These are phyloP conservation scores for Mortierella sp. DNA, from an alignment of 371 early-diverging fungal genomes.

Conservation along the genomic window DNA sequence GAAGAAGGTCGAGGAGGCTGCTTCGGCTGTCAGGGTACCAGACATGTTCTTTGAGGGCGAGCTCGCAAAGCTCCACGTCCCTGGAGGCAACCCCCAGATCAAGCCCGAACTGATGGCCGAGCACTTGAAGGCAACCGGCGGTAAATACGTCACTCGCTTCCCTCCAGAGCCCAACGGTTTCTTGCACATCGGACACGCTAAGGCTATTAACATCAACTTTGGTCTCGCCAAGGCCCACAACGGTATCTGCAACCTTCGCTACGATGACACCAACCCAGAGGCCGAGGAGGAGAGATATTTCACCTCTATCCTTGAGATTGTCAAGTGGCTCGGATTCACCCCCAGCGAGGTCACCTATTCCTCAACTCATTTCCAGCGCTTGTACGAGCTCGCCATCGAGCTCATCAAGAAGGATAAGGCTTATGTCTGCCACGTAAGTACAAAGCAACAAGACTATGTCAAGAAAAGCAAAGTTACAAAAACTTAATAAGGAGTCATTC, in stretches of 20 bases:
- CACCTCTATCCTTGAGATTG: slow-evolving; percentile 93
- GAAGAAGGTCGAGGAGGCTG: slow-evolving; percentile 39
- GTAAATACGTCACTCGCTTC: slow-evolving; percentile 98
- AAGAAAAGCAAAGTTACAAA: too few species aligned
- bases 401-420: slow-evolving; percentile 95
- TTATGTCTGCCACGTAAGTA: slow-evolving; percentile 91
- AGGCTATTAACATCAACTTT: slow-evolving; percentile 99
- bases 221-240: slow-evolving; percentile 95
- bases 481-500: too few species aligned
- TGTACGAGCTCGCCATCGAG: slow-evolving; percentile 93
- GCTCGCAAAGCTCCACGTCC: slow-evolving; percentile 92
- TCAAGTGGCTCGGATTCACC: slow-evolving; percentile 98
- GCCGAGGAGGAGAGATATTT: slow-evolving; percentile 98
- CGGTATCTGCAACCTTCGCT: slow-evolving; percentile 96
- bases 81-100: slow-evolving; percentile 98
- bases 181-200: slow-evolving; percentile 99
- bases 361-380: slow-evolving; percentile 96
- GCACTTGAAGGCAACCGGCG: slow-evolving; percentile 96
- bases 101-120: slow-evolving; percentile 89
- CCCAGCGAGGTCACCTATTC: slow-evolving; percentile 97
- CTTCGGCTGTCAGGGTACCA: slow-evolving; percentile 26
- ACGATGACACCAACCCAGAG: slow-evolving; percentile 99
- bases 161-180: slow-evolving; percentile 99
- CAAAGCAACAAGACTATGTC: background rate
- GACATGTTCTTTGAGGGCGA: slow-evolving; percentile 92